These are phyloP conservation scores for Pythium aquatile DNA, from an alignment of 352 stramenopile species.

Conservation along the genomic window DNA sequence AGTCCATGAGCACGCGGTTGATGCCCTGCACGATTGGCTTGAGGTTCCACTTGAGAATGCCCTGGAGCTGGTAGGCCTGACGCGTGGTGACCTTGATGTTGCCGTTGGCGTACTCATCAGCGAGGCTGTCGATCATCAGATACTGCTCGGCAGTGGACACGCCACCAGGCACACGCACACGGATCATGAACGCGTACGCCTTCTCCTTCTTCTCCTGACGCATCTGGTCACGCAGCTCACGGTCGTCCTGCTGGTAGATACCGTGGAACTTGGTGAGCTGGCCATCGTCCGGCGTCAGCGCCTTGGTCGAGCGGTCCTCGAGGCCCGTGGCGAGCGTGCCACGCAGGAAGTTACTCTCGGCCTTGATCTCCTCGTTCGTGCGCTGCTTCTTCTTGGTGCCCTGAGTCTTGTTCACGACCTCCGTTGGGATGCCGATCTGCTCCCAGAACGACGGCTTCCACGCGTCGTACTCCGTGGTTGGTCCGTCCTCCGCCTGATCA, in stretches of 20 bases:
- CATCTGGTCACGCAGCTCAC: constrained; percentile 84
- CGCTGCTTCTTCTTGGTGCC: constrained; percentile 65
- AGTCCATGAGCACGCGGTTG: constrained; percentile 92
- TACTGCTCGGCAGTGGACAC: constrained; percentile 93
- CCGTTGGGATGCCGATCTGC: constrained; percentile 57
- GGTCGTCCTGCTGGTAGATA: constrained; percentile 97
- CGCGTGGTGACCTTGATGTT: constrained; percentile 96
- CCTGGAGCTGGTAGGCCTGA: constrained; percentile 96
- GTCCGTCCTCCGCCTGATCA: constrained; percentile 82
- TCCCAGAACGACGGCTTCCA: constrained; percentile 83
- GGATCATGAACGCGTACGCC: constrained; percentile 97
- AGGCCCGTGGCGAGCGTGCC: constrained; percentile 69
- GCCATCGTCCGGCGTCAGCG: constrained; percentile 62
- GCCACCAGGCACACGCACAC: constrained; percentile 94
- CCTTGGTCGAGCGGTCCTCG: constrained; percentile 69
- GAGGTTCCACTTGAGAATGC: constrained; percentile 96
- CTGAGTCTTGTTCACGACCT: constrained; percentile 43
- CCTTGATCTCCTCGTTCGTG: constrained; percentile 86
- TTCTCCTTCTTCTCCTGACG: constrained; percentile 83
- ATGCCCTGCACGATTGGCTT: constrained; percentile 94
- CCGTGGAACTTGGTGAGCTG: constrained; percentile 96
- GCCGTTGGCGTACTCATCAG: constrained; percentile 91
- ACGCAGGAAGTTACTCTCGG: constrained; percentile 71
- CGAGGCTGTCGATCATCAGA: constrained; percentile 93
- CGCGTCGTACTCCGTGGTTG: constrained; percentile 59